Conservation (phyloP, 2,329 filamentous ascomycete genomes). For the Exophiala spinifera region DNA sequence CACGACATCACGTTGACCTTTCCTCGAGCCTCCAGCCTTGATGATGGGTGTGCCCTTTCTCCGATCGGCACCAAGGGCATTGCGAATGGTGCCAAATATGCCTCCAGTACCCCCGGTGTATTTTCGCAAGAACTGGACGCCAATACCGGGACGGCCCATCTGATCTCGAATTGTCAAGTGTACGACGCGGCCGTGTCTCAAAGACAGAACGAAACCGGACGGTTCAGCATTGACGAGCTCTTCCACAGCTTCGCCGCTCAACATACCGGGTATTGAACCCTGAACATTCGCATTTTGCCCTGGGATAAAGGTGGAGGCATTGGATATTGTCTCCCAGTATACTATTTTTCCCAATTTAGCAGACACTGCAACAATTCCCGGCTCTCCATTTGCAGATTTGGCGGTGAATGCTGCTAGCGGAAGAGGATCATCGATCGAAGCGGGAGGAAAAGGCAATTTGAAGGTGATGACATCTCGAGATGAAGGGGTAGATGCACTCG, state of each 20-base stretch:
- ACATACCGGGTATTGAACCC: slow-evolving; percentile 68
- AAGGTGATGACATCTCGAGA: slow-evolving; percentile 78
- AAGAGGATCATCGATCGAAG: slow-evolving; percentile 64
- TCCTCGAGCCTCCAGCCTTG: slow-evolving; percentile 64
- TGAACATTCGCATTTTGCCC: slow-evolving; percentile 79
- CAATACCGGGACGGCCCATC: slow-evolving; percentile 79
- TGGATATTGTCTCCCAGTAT: slow-evolving; percentile 95
- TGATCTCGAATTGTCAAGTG: slow-evolving; percentile 82
- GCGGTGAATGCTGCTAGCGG: slow-evolving; percentile 82
- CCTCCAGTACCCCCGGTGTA: slow-evolving; percentile 60
- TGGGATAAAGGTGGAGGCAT: slow-evolving; percentile 77
- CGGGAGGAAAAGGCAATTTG: slow-evolving; percentile 70
- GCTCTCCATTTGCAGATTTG: slow-evolving; percentile 72
- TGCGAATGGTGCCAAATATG: slow-evolving; percentile 77
- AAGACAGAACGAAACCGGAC: slow-evolving; percentile 78
- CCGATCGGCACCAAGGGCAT: slow-evolving; percentile 67
- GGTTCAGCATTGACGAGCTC: slow-evolving; percentile 81
- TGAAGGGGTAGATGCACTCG: slow-evolving; percentile 51
- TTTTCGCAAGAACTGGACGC: slow-evolving; percentile 70
- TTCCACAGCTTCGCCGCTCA: slow-evolving; percentile 72
- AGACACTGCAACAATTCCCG: slow-evolving; percentile 82
- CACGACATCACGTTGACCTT: slow-evolving; percentile 81
- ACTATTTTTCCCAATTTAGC: slow-evolving; percentile 79
- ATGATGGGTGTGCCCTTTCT: slow-evolving; percentile 79
- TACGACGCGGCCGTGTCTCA: slow-evolving; percentile 81